These are phyloP conservation scores for Nissolia schottii DNA, from an alignment of 306 rosid species.

Conservation along the genomic window DNA sequence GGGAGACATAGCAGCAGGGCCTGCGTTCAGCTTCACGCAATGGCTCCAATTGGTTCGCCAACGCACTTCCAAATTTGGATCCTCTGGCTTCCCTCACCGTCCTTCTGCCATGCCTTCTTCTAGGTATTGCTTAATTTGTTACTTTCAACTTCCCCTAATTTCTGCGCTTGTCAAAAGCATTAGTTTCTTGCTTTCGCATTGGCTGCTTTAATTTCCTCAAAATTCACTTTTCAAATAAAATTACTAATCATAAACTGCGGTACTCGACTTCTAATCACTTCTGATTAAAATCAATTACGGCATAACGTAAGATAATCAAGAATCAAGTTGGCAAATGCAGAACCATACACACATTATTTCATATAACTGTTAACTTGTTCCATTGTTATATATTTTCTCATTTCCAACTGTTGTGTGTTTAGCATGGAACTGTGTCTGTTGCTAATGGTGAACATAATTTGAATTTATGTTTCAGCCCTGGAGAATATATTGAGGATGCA, in stretches of 20 bases:
- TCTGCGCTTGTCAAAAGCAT: not conserved
- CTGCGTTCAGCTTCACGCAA: conserved; percentile 67
- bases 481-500: conserved; percentile 37
- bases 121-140: conserved; percentile 30
- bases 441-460: not conserved
- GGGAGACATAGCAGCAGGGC: conserved; percentile 81
- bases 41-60: conserved; percentile 91
- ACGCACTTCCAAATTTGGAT: conserved; percentile 57
- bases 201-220: too few species aligned
- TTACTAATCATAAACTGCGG: too few species aligned
- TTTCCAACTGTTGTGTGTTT: not conserved
- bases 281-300: too few species aligned
- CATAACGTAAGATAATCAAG: too few species aligned
- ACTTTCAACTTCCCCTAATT: not conserved
- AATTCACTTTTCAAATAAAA: too few species aligned
- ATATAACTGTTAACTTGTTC: too few species aligned
- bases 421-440: not conserved
- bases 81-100: conserved; percentile 71
- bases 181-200: too few species aligned
- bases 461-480: conserved; percentile 42
- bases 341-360: too few species aligned
- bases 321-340: too few species aligned
- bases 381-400: too few species aligned
- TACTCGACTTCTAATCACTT: too few species aligned
- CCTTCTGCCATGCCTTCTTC: conserved; percentile 40